Evolutionary conservation across 495 filamentous ascomycete genomes (phyloP).

Genomic region (Cercophora scortea): DNA sequence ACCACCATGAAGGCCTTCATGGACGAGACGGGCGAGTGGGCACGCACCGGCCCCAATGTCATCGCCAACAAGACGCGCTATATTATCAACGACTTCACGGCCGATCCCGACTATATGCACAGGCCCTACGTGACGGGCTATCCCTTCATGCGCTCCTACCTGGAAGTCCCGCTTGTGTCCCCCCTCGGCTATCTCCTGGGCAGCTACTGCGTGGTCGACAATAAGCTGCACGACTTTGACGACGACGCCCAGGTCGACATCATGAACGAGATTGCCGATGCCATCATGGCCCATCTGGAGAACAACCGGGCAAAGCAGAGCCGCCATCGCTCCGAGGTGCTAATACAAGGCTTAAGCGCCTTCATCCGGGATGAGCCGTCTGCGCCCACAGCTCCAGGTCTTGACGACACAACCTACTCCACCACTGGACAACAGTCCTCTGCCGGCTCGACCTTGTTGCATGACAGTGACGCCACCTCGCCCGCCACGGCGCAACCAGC

Average conservation of each 20-base stretch:
- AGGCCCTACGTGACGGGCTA: slow-evolving; percentile 15
- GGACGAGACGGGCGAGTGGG: slow-evolving; percentile 20
- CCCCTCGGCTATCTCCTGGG: slow-evolving; percentile 22
- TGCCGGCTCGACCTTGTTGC: too few species aligned
- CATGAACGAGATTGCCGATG: slow-evolving; percentile 31
- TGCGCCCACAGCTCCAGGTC: slow-evolving; percentile 4
- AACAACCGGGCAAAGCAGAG: slow-evolving; percentile 21
- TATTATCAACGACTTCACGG: slow-evolving; percentile 27
- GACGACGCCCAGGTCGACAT: slow-evolving; percentile 22
- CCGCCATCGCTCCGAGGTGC: slow-evolving; percentile 28
- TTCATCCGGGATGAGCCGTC: slow-evolving; percentile 30
- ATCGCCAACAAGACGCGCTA: slow-evolving; percentile 14
- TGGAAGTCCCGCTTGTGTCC: slow-evolving; percentile 26
- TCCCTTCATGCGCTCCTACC: slow-evolving; percentile 20
- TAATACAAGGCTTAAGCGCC: slow-evolving; percentile 28
- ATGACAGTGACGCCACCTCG: not conserved
- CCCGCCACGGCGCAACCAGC: not conserved
- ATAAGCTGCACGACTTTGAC: slow-evolving; percentile 20
- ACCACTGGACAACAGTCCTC: not conserved
- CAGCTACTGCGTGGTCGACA: slow-evolving; percentile 28
- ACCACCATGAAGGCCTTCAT: slow-evolving; percentile 34
- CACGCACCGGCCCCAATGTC: slow-evolving; percentile 11
- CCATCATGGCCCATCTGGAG: slow-evolving; percentile 40
- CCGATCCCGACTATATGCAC: slow-evolving; percentile 27
- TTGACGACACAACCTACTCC: not conserved